These are phyloP conservation scores for Melocanna baccifera DNA, from an alignment of 176 grass and related monocot genomes.

Conservation along the genomic window DNA sequence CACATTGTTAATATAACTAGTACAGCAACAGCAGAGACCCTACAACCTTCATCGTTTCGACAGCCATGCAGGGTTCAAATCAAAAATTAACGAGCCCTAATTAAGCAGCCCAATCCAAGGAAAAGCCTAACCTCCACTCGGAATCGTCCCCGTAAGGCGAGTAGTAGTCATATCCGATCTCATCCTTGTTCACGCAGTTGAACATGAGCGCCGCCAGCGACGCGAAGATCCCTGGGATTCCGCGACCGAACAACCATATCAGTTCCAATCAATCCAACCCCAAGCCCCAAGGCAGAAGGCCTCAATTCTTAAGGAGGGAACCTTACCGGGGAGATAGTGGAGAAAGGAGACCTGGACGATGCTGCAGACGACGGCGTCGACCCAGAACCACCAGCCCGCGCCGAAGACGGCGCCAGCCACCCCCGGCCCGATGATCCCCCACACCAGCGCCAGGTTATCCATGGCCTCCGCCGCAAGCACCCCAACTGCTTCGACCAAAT, in stretches of 20 bases:
- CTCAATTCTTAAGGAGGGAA: neutral
- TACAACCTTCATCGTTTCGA: neutral
- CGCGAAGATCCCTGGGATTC: conserved; percentile 46
- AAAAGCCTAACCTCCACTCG: conserved; percentile 58
- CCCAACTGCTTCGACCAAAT: neutral
- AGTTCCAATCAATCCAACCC: neutral
- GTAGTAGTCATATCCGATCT: conserved; percentile 74
- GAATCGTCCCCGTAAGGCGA: conserved; percentile 62
- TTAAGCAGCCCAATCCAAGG: neutral
- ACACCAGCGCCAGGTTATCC: conserved; percentile 56
- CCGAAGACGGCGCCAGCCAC: conserved; percentile 78
- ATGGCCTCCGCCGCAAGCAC: conserved; percentile 9
- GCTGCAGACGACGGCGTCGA: conserved; percentile 87
- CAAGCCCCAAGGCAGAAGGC: neutral
- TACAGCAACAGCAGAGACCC: neutral
- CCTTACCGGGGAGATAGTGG: conserved; percentile 63
- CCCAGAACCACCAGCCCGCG: conserved; percentile 84
- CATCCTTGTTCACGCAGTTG: conserved; percentile 69
- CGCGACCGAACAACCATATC: neutral
- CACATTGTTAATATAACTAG: neutral
- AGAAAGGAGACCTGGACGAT: conserved; percentile 68
- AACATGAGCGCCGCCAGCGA: conserved; percentile 70
- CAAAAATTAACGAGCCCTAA: neutral
- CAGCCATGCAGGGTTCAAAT: neutral
- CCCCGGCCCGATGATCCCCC: conserved; percentile 71